phyloP scores from a whole-genome alignment of 2,329 filamentous ascomycete species.

The Didymella exigua region DNA sequence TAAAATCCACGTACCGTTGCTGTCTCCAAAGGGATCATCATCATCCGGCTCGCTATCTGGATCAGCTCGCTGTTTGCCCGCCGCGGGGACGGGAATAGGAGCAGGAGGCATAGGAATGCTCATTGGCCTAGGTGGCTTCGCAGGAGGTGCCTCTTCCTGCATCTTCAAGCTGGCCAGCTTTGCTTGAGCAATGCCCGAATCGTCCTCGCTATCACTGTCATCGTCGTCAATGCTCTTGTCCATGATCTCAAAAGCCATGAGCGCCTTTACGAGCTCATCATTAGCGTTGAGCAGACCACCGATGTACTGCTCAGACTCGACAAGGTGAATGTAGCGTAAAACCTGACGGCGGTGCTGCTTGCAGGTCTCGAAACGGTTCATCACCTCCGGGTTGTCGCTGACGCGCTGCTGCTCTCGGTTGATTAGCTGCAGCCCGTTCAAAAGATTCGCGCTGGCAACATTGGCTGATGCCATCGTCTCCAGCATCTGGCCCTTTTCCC shows the following conservation, averaged over 20 bases:
- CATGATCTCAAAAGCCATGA: conserved; percentile 94
- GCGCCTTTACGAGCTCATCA: conserved; percentile 88
- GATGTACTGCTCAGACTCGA: conserved; percentile 88
- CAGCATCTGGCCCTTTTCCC: conserved; percentile 86
- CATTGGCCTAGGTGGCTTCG: conserved; percentile 56
- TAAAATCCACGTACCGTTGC: conserved; percentile 59
- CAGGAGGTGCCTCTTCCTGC: conserved; percentile 50
- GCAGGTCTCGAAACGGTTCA: conserved; percentile 81
- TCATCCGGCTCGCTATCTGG: conserved; percentile 65
- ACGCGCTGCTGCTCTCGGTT: conserved; percentile 89
- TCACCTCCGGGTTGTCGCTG: conserved; percentile 78
- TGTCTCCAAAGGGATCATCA: conserved; percentile 86
- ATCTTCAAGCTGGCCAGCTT: conserved; percentile 55
- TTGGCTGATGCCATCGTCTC: conserved; percentile 87
- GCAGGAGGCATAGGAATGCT: conserved; percentile 47
- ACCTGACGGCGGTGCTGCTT: conserved; percentile 85
- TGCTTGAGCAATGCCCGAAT: conserved; percentile 46
- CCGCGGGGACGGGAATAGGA: conserved; percentile 30
- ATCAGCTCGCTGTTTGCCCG: conserved; percentile 51
- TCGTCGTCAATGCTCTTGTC: conserved; percentile 82
- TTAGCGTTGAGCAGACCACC: conserved; percentile 91
- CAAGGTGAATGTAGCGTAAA: conserved; percentile 87
- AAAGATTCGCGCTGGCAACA: conserved; percentile 87
- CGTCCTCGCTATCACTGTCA: conserved; percentile 67
- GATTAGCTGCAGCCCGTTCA: conserved; percentile 85